Evolutionary conservation across 1,139 yeast species (phyloP), one percentile per base, ranked within the genome.

Genomic region (Protomyces pachydermus): DNA sequence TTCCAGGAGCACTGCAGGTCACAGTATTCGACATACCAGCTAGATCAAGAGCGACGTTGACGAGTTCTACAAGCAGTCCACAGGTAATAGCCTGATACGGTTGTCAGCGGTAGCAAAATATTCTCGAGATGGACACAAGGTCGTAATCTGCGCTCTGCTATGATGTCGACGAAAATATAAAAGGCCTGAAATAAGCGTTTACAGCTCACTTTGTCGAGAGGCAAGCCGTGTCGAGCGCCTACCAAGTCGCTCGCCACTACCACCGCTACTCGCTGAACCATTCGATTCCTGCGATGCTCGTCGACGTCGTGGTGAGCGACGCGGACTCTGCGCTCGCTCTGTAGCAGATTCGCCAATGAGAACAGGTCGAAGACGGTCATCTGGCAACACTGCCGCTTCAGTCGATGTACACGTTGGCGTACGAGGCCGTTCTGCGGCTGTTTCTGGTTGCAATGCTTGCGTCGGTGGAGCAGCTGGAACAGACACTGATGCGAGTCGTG

Each of bases 1-100:
- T 93, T 0, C 98, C 97, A 0, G 98, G 98, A 0, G 98, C 95
- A 72, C 97, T 88, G 23, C 56, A 58, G 12, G 62, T 58, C 39
- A 28, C 42, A n/a, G 5, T 28, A 28, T 1, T 28, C 32, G 32
- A 6, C 32, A 28, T 28, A 28, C 8, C 32, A 28, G 32, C 32
- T 28, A 25, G 32, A 28, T 6, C 8, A 5, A 6, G 32, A 28
- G 32, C 32, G 1, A 6, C 1, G 5, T 28, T 28, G 32, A 28
- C 32, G 1, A 6, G 3, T 28, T 3, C 32, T 3, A 20, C 2
- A 20, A 20, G 23, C 2, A 20, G 23, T 20, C 23, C 2, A 20
- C 2, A 20, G 23, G n/a, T n/a, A n/a, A n/a, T n/a, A n/a, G n/a
- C n/a, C 23, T 20, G 23, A 20, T 20, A 20, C 2, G 23, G 23